Base-by-base conservation (phyloP, 805 yeast genomes). In the Jamesozyma lodderae region DNA sequence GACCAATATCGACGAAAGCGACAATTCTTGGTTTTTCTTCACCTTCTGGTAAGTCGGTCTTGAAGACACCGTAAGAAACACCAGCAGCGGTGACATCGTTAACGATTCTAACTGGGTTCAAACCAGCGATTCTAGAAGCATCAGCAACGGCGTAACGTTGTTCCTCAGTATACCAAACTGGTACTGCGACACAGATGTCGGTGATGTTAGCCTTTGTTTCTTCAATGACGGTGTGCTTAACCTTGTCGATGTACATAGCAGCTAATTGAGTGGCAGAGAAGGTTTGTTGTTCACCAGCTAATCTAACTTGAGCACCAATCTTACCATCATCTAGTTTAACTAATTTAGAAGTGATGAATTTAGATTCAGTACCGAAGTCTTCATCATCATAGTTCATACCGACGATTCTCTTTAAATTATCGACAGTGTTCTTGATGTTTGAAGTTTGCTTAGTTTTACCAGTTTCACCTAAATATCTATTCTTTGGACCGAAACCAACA, bases 1-100 rank as follows among this genome's bases (percentile, higher is more conserved):
- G 95, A 54, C 99, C 99, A 65, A 94, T 84, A 66, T 92, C 99
- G 43, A 92, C 79, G 56, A 92, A 84, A 36, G 94, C 96, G 53
- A 92, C 82, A 58, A 75, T 81, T 70, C 82, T 80, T 59, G 88
- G 81, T 64, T 81, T 82, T 55, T 85, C 95, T 36, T 58, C 63
- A 38, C 51, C 58, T 66, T 87, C 97, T 57, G 97, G 96, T 57
- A 92, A 74, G 60, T 90, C 96, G 49, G 83, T 75, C 77, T 92
- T 88, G 81, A 92, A 92, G 44, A 92, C 96, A 73, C 98, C 98
- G 71, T 92, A 94, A 54, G 96, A 94, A 49, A 92, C 95, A 56
- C 96, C 97, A 45, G 98, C 98, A 44, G 98, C 97, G 41, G 97
- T 88, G 50, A 84, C 81, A 64, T 92, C 99, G 66, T 92, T 92